Percentiles rank a stretch among this genome's conserved stretches.
These are phyloP conservation scores for Phalaenopsis aphrodite DNA, from an alignment of 106 monocot species.

Conservation along the genomic window DNA sequence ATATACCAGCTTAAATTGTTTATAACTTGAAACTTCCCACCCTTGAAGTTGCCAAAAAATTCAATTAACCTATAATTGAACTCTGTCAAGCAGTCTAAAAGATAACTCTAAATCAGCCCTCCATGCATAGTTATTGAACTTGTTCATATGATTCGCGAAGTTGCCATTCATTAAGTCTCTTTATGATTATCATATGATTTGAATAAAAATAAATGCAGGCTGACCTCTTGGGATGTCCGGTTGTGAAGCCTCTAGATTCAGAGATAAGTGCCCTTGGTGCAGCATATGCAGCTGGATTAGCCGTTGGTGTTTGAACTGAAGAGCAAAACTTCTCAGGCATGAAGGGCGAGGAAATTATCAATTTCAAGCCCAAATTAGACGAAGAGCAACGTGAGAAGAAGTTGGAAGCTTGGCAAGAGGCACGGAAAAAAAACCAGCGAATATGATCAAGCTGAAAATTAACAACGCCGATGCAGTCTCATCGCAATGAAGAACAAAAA, in stretches of 20 bases:
- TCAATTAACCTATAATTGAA: too few species aligned
- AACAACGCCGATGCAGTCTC: too few species aligned
- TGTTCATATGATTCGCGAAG: too few species aligned
- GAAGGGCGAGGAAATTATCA: slow-evolving; percentile 29
- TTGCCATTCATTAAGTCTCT: too few species aligned
- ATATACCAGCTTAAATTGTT: too few species aligned
- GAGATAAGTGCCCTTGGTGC: slow-evolving; percentile 89
- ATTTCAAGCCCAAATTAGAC: slow-evolving; percentile 52
- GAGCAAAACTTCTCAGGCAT: slow-evolving; percentile 43
- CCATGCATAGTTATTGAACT: too few species aligned
- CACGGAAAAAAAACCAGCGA: neutral
- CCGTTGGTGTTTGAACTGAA: slow-evolving; percentile 62
- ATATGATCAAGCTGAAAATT: too few species aligned
- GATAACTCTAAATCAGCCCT: too few species aligned
- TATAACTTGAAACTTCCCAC: too few species aligned
- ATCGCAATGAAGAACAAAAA: neutral
- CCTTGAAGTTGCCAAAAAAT: too few species aligned
- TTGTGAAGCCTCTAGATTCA: slow-evolving; percentile 62
- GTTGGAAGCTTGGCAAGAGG: slow-evolving; percentile 73
- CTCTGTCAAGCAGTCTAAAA: too few species aligned
- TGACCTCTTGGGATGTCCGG: slow-evolving; percentile 68
- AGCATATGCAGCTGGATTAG: slow-evolving; percentile 80
- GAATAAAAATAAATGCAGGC: slow-evolving; percentile 33
- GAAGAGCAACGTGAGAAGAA: slow-evolving; percentile 53
- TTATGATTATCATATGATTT: too few species aligned